phyloP scores from a whole-genome alignment of 2,329 filamentous ascomycete genomes.

The Colletotrichum tabaci region DNA sequence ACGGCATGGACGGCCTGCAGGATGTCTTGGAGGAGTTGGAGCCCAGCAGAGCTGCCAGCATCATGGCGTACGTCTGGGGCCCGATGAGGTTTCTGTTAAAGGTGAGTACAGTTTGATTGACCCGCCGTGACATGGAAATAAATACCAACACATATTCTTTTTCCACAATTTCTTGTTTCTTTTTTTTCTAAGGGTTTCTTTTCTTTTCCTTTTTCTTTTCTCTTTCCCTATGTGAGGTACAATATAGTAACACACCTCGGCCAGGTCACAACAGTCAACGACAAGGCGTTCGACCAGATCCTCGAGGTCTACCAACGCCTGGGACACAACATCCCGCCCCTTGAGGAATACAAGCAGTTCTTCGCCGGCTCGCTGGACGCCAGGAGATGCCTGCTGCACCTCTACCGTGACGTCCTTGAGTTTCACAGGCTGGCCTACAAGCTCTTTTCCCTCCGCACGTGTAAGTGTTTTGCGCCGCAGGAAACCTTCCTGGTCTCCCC shows the following conservation, averaged over 20 bases:
- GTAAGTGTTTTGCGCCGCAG: conserved; percentile 10
- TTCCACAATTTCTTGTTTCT: too few species aligned
- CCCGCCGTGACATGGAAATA: fast-evolving
- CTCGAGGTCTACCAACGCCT: conserved; percentile 40
- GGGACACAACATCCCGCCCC: conserved; percentile 13
- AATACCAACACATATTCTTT: not conserved
- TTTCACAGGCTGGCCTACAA: conserved; percentile 30
- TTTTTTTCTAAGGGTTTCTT: too few species aligned
- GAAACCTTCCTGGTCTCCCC: not conserved
- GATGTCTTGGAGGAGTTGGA: conserved; percentile 1
- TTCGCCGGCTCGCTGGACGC: conserved; percentile 4
- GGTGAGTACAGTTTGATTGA: conserved; percentile 18
- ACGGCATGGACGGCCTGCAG: conserved; percentile 44
- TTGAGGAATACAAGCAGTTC: conserved; percentile 12
- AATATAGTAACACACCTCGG: too few species aligned
- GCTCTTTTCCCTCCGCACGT: conserved; percentile 25
- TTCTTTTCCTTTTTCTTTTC: too few species aligned
- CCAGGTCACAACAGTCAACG: conserved; percentile 27
- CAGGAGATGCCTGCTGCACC: conserved; percentile 18
- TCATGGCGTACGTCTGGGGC: conserved; percentile 50
- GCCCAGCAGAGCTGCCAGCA: conserved; percentile 15
- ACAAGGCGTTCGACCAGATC: conserved; percentile 38
- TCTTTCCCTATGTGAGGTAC: too few species aligned
- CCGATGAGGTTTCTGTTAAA: conserved; percentile 47
- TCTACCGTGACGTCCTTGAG: conserved; percentile 32